A percentile compares a stretch with the other conserved stretches of the same genome.
Conservation (phyloP, 2,329 filamentous ascomycete species). For the Claviceps spartinae region DNA sequence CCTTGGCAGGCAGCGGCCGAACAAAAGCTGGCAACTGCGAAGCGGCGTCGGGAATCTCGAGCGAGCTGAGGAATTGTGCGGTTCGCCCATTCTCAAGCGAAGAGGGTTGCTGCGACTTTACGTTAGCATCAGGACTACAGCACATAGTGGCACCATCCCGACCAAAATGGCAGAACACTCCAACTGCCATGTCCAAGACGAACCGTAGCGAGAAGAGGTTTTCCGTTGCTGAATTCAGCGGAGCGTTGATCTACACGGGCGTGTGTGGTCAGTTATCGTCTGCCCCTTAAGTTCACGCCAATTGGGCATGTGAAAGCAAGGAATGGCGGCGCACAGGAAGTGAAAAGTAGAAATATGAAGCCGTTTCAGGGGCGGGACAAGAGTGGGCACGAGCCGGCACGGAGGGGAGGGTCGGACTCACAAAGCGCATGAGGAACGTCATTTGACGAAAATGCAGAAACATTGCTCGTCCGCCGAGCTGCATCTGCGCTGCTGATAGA, state of each 20-base stretch:
- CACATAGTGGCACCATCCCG: too few relatives aligned
- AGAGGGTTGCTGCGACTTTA: conserved; percentile 1
- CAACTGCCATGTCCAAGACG: background rate
- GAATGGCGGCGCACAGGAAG: background rate
- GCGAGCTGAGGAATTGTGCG: conserved; percentile 30
- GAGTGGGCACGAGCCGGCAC: background rate
- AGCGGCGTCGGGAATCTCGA: conserved; percentile 31
- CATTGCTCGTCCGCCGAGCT: conserved; percentile 24
- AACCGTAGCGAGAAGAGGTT: conserved; percentile 14
- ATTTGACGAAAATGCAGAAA: conserved; percentile 13
- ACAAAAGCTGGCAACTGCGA: conserved; percentile 54
- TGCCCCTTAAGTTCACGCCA: background rate
- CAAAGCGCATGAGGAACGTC: conserved; percentile 35
- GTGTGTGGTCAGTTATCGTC: background rate
- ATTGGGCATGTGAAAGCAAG: background rate
- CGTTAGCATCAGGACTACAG: background rate
- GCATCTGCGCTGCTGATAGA: conserved; percentile 18
- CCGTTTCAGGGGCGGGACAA: background rate
- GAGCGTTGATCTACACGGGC: conserved; percentile 21
- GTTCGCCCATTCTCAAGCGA: conserved; percentile 25
- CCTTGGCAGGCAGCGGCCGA: conserved; percentile 62
- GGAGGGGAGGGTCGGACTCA: conserved; percentile 21
- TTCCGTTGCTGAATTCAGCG: conserved; percentile 20
- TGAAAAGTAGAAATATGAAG: background rate
- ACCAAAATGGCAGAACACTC: too few relatives aligned